A percentile compares a stretch with the other conserved stretches of the same genome.
Conservation (phyloP, 768 basidiomycete genomes). For the Pisolithus orientalis region DNA sequence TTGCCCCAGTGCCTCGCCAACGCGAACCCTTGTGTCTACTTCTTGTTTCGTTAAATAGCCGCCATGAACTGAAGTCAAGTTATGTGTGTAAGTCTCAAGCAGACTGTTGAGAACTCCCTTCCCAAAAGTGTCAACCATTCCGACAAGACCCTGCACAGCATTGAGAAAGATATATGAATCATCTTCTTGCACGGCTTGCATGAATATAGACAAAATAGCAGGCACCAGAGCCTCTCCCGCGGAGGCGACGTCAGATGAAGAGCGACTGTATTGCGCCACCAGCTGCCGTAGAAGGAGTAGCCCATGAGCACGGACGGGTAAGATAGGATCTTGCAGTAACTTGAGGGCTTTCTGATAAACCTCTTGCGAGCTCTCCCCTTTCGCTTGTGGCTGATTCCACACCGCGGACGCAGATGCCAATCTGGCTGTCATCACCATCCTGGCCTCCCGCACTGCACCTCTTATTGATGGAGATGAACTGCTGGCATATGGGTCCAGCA, state of each 20-base stretch:
- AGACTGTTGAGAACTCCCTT: constrained; percentile 64
- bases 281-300: constrained; percentile 76
- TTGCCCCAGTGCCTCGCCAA: constrained; percentile 82
- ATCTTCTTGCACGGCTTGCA: constrained; percentile 80
- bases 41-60: constrained; percentile 48
- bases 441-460: constrained; percentile 67
- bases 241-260: constrained; percentile 3
- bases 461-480: constrained; percentile 45
- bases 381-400: constrained; percentile 12
- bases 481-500: constrained; percentile 53
- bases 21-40: constrained; percentile 64
- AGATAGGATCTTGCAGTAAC: constrained; percentile 82
- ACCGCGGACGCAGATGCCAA: constrained; percentile 52
- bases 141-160: constrained; percentile 85
- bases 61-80: constrained; percentile 34
- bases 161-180: constrained; percentile 96
- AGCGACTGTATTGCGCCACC: constrained; percentile 35
- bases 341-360: constrained; percentile 84
- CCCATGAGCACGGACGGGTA: constrained; percentile 93
- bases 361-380: constrained; percentile 39
- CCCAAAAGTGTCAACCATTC: constrained; percentile 66
- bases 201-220: constrained; percentile 81
- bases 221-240: constrained; percentile 65
- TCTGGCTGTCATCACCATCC: constrained; percentile 79
- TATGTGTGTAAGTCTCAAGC: constrained; percentile 60